Percentiles rank a stretch among this genome's conserved stretches.
phyloP scores from a whole-genome alignment of 2,329 filamentous ascomycete species.

The Verticillium nubilum region DNA sequence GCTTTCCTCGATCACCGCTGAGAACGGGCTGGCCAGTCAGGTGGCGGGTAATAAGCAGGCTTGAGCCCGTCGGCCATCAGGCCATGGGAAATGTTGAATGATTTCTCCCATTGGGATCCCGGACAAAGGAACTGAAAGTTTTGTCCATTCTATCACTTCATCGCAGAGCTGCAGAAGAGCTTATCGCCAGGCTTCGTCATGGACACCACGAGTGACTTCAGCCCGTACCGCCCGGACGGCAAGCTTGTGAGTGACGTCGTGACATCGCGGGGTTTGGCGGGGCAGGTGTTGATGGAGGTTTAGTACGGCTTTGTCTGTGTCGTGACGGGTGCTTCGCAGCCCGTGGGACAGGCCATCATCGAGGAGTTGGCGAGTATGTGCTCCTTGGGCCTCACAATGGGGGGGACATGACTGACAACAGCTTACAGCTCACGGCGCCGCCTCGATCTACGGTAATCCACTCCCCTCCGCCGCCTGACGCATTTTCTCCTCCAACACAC shows the following conservation, averaged over 20 bases:
- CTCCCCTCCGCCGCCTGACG: not conserved
- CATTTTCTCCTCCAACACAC: too few relatives aligned
- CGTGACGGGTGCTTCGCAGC: conserved; percentile 56
- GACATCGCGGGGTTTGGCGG: not conserved
- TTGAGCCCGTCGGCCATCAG: not conserved
- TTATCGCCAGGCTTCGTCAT: conserved; percentile 9
- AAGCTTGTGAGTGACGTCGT: conserved; percentile 39
- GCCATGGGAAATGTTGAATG: too few relatives aligned
- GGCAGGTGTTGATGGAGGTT: not conserved
- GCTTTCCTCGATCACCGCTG: not conserved
- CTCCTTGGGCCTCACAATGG: not conserved
- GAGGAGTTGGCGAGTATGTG: conserved; percentile 48
- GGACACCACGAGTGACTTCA: conserved; percentile 41
- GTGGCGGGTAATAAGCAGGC: not conserved
- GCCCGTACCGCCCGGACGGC: conserved; percentile 51
- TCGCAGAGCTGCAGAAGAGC: not conserved
- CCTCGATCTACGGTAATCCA: conserved; percentile 50
- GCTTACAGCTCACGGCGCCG: conserved; percentile 52
- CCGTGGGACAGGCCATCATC: conserved; percentile 55
- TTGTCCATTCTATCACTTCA: too few relatives aligned
- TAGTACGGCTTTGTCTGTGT: conserved; percentile 61
- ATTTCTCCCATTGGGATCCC: too few relatives aligned
- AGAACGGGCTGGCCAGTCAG: not conserved
- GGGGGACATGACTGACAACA: conserved; percentile 12
- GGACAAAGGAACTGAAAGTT: too few relatives aligned